phyloP scores from a whole-genome alignment of 2,329 filamentous ascomycete species.

The Bretziella fagacearum region DNA sequence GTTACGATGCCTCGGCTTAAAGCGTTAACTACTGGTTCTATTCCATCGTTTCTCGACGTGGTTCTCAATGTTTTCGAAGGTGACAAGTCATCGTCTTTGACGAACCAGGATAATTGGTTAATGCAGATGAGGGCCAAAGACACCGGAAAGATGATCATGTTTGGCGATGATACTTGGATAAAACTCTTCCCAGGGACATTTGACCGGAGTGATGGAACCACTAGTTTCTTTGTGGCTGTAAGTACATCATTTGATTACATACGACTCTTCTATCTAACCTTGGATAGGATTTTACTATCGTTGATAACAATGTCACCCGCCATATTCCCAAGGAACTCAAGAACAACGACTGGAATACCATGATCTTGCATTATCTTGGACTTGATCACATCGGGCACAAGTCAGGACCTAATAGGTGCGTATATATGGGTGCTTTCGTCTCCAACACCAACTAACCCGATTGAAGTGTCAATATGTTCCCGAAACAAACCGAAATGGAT shows the following conservation, averaged over 20 bases:
- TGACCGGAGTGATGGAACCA: constrained; percentile 74
- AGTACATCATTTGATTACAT: constrained; percentile 29
- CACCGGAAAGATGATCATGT: constrained; percentile 70
- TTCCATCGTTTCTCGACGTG: constrained; percentile 94
- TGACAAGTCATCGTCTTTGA: constrained; percentile 75
- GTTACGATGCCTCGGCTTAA: constrained; percentile 98
- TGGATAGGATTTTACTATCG: constrained; percentile 79
- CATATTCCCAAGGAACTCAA: constrained; percentile 64
- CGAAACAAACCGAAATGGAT: constrained; percentile 93
- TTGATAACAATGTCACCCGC: constrained; percentile 92
- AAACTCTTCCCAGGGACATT: constrained; percentile 89
- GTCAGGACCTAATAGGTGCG: constrained; percentile 64
- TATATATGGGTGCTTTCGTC: background rate
- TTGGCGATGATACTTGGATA: constrained; percentile 95
- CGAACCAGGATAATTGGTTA: constrained; percentile 87
- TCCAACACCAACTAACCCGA: background rate
- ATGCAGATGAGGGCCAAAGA: constrained; percentile 68
- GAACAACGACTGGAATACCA: constrained; percentile 71
- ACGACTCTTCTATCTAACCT: no score
- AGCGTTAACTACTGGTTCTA: constrained; percentile 90
- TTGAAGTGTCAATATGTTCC: constrained; percentile 73
- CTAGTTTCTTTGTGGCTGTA: constrained; percentile 95
- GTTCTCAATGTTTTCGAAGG: constrained; percentile 93
- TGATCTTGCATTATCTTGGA: constrained; percentile 91
- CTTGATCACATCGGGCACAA: constrained; percentile 98